Base-by-base conservation (phyloP, 768 basidiomycete species). In the Pisolithus albus region DNA sequence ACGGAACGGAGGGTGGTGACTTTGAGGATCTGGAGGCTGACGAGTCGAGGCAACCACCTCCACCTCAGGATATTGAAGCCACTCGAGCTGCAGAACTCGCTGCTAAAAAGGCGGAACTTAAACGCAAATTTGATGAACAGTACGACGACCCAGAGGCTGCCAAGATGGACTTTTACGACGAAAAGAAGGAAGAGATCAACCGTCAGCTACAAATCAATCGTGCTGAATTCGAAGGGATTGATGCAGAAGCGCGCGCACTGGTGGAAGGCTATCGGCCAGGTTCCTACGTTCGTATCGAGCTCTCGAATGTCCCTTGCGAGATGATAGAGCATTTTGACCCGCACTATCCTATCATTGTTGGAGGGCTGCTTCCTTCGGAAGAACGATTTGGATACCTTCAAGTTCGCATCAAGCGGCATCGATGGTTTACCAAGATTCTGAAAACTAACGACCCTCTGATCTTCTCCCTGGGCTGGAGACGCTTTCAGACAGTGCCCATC, bases 361-460 rank as follows among this genome's bases (percentile, higher is more conserved):
- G 96, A 13, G 96, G 95, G 1, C 77, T 98, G 7, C 77, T 94
- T 4, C 78, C 89, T 0, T 81, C 90, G 0, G 96, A 99, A 70
- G 90, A 94, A 69, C 80, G 84, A 19, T 92, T 96, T 62, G 94
- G 93, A 1, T 95, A 85, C 71, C 77, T 97, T 18, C 94, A 97
- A 68, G 93, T 94, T 30, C 82, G 96, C 50, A 84, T 98, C 69
- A 99, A 99, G 72, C 79, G 94, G 50, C 96, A 99, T 67, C 80
- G 96, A 49, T 98, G 95, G 95, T 91, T 83, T 70, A 75, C 79
- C 7, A 81, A 81, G 61, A 94, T 91, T 2, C 80, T 98, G 56
- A 99, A 99, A 75, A 96, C 86, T 43, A 97, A 98, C 68, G 91
- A 98, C 67, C 96, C 96, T 0, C 79, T 99, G 51, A 88, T 98